Percentiles rank a stretch among this genome's conserved stretches.
Conservation (phyloP, 139 green algal genomes). For the Coccomyxa sp. region DNA sequence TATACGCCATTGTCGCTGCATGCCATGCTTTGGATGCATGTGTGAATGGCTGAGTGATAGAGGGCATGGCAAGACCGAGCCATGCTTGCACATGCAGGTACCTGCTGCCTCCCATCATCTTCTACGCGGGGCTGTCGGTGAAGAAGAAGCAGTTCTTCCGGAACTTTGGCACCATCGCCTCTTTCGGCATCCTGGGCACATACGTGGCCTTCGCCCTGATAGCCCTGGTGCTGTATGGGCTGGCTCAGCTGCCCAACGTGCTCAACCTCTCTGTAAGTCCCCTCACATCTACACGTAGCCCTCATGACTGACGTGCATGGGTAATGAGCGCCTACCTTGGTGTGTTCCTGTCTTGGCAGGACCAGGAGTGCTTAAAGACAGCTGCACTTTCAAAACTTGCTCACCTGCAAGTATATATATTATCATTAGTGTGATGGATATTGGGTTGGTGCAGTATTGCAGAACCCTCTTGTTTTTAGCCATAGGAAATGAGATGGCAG, state of each 20-base stretch:
- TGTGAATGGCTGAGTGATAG: not conserved
- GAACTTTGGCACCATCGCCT: slow-evolving; percentile 74
- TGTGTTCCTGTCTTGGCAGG: too few relatives aligned
- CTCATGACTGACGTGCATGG: not conserved
- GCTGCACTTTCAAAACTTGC: not conserved
- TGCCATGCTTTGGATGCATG: not conserved
- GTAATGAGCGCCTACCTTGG: not conserved
- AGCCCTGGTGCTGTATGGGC: slow-evolving; percentile 31
- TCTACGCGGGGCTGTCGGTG: slow-evolving; percentile 73
- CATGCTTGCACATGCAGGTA: slow-evolving; percentile 45
- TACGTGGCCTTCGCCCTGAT: slow-evolving; percentile 66
- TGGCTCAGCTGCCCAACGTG: slow-evolving; percentile 26
- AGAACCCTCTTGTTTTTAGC: not conserved
- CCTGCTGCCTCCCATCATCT: slow-evolving; percentile 83
- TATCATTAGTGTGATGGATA: not conserved
- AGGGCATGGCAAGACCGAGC: too few relatives aligned
- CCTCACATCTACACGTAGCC: not conserved
- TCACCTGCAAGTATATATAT: not conserved
- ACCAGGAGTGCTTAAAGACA: not conserved
- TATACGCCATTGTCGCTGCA: not conserved
- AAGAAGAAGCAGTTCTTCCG: slow-evolving; percentile 84
- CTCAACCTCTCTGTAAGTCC: slow-evolving; percentile 30
- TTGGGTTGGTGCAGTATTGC: not conserved
- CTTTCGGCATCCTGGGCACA: slow-evolving; percentile 67
- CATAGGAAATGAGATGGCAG: not conserved